Percentiles rank a stretch among this genome's conserved stretches.
Conservation (phyloP, 2,329 filamentous ascomycete species). For the Diaporthe vexans region DNA sequence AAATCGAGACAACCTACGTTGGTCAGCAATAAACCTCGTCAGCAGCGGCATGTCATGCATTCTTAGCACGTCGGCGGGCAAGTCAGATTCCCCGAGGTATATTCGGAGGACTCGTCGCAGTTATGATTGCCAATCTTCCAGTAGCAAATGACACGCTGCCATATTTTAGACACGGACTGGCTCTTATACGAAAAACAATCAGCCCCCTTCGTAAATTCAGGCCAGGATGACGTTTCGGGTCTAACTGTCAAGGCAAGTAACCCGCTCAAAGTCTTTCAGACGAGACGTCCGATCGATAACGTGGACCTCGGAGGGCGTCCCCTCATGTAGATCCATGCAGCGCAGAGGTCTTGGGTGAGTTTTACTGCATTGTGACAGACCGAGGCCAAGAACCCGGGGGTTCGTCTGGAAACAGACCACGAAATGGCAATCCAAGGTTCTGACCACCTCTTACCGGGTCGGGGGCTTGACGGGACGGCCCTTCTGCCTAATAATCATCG, state of each 20-base stretch:
- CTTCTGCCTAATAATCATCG: constrained; percentile 16
- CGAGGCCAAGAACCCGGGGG: background rate
- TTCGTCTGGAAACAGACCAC: constrained; percentile 19
- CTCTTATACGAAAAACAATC: background rate
- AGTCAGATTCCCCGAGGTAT: background rate
- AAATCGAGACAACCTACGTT: too few species aligned
- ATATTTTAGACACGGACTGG: too few species aligned
- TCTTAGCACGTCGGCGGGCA: background rate
- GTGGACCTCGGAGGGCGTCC: background rate
- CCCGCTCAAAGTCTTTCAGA: background rate
- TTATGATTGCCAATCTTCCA: background rate
- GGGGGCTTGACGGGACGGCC: constrained; percentile 20
- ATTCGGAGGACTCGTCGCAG: background rate
- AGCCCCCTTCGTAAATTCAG: background rate
- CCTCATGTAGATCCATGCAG: constrained; percentile 13
- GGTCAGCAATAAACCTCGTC: constrained; percentile 3
- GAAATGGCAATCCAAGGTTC: constrained; percentile 13
- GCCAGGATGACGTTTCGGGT: background rate
- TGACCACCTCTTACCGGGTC: constrained; percentile 10
- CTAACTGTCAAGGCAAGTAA: background rate
- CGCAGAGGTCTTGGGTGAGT: background rate
- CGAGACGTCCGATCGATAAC: background rate
- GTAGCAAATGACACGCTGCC: background rate
- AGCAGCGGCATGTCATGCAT: background rate
- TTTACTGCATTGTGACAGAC: constrained; percentile 2